phyloP scores from a whole-genome alignment of 352 stramenopile species.

The Phytophthora rubi region DNA sequence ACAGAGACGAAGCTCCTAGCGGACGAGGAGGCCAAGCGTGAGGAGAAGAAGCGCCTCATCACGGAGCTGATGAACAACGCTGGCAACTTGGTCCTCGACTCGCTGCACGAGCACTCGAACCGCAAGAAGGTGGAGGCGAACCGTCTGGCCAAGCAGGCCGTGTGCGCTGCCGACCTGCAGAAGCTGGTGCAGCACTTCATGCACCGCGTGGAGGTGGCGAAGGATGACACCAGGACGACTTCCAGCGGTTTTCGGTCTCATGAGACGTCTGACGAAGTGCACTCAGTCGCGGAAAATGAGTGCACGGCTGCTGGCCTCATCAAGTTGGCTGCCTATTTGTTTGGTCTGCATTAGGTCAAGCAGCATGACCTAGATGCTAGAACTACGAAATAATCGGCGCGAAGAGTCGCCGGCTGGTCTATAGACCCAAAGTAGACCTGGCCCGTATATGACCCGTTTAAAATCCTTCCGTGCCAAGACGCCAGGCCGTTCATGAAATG shows the following conservation, averaged over 20 bases:
- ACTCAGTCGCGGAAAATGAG: too few species aligned
- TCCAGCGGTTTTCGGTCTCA: too few species aligned
- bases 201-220: conserved; percentile 48
- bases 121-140: conserved; percentile 90
- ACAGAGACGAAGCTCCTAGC: conserved; percentile 77
- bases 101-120: conserved; percentile 84
- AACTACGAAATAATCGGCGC: too few species aligned
- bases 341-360: too few species aligned
- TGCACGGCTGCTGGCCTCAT: too few species aligned
- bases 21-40: conserved; percentile 86
- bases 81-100: conserved; percentile 86
- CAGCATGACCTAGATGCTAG: too few species aligned
- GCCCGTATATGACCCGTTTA: too few species aligned
- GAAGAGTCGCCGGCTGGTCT: too few species aligned
- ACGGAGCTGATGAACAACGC: conserved; percentile 88
- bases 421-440: too few species aligned
- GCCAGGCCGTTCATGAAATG: conserved; percentile 53
- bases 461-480: conserved; percentile 23
- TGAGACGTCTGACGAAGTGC: too few species aligned
- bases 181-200: conserved; percentile 91
- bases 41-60: conserved; percentile 89
- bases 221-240: too few species aligned
- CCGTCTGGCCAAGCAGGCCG: conserved; percentile 83
- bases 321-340: too few species aligned
- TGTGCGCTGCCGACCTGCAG: conserved; percentile 84